phyloP scores from a whole-genome alignment of 2,329 filamentous ascomycete species.

The Fusarium sp. region DNA sequence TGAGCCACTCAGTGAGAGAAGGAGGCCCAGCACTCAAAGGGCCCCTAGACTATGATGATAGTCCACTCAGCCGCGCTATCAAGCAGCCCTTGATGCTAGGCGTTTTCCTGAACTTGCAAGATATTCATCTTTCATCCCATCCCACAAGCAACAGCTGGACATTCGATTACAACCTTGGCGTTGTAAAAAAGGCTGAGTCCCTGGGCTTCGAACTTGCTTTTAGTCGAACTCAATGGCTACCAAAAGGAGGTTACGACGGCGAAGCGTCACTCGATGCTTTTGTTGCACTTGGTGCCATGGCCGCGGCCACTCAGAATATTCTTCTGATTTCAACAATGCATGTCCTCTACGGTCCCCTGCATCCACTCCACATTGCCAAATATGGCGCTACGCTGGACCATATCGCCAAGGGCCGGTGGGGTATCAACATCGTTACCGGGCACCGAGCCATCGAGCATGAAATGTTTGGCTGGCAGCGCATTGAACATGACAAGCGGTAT shows the following conservation, averaged over 20 bases:
- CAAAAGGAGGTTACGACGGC: not conserved
- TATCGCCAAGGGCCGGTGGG: conserved; percentile 3
- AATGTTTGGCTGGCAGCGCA: not conserved
- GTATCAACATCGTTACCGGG: conserved; percentile 1
- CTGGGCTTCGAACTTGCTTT: conserved; percentile 1
- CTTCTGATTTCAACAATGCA: not conserved
- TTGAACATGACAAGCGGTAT: not conserved
- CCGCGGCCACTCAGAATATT: not conserved
- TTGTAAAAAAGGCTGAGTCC: not conserved
- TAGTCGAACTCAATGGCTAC: not conserved
- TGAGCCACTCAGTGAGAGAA: not conserved
- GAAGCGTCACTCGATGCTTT: not conserved
- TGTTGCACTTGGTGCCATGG: not conserved
- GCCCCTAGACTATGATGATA: not conserved
- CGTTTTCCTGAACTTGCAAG: not conserved
- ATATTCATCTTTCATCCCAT: not conserved
- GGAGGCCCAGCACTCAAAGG: not conserved
- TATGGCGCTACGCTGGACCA: conserved; percentile 3
- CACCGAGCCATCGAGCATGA: not conserved
- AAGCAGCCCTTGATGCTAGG: not conserved
- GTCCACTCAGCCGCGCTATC: not conserved
- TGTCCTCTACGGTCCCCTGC: not conserved
- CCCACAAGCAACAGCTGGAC: conserved; percentile 4
- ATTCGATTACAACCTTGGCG: not conserved
- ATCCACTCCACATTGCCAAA: not conserved